phyloP scores from a whole-genome alignment of 1,284 basidiomycete species.

The Trichosporon asahii region DNA sequence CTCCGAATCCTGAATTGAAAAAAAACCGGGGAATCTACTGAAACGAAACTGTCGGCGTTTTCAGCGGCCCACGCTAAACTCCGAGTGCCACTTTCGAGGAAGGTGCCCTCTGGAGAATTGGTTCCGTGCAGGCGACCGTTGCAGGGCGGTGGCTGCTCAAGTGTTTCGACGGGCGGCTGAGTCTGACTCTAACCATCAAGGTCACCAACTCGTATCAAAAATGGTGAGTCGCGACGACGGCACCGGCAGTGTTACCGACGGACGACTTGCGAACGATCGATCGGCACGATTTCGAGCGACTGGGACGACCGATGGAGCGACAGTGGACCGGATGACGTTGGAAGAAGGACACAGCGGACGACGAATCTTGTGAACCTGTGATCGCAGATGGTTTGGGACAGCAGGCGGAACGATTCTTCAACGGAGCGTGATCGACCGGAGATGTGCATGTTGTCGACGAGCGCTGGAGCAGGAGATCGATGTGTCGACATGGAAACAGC shows the following conservation, averaged over 20 bases:
- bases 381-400: background rate
- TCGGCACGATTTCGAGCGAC: background rate
- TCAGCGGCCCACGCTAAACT: background rate
- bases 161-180: background rate
- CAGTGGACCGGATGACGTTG: background rate
- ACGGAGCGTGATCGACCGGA: no score
- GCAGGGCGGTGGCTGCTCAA: background rate
- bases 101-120: background rate
- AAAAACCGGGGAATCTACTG: background rate
- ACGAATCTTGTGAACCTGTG: background rate
- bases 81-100: background rate
- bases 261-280: background rate
- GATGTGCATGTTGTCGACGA: background rate
- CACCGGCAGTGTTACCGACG: slow-evolving; percentile 2
- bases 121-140: background rate
- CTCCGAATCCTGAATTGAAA: background rate
- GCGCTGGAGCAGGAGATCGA: background rate
- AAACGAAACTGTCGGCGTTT: background rate
- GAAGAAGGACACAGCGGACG: background rate
- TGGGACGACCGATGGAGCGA: background rate
- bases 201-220: slow-evolving; percentile 28
- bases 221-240: slow-evolving; percentile 36
- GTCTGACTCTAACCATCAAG: slow-evolving; percentile 36
- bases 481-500: background rate
- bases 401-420: background rate